A percentile compares a stretch with the other conserved stretches of the same genome.
phyloP scores from a whole-genome alignment of 208 protist species.

The Leishmania lainsoni region DNA sequence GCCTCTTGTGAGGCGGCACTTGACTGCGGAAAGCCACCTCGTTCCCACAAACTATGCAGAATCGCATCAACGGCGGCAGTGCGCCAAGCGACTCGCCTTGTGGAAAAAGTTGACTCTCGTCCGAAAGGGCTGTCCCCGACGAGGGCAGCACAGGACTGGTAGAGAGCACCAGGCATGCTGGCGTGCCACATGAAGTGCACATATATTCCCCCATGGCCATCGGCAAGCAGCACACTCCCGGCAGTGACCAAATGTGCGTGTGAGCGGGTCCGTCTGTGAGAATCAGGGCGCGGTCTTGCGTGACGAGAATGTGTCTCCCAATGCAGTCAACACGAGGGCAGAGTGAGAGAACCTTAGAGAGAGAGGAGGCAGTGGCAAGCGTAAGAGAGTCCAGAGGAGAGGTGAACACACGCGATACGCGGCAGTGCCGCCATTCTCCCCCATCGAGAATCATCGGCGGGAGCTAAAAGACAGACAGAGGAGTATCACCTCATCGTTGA shows the following conservation, averaged over 20 bases:
- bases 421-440: not conserved
- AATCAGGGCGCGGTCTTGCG: not conserved
- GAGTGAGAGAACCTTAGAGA: not conserved
- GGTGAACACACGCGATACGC: not conserved
- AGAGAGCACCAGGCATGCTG: slow-evolving; percentile 16
- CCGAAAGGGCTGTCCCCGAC: not conserved
- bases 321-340: not conserved
- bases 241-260: not conserved
- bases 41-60: slow-evolving; percentile 9
- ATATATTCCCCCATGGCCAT: not conserved
- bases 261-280: not conserved
- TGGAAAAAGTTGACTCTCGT: too few species aligned
- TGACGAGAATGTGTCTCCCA: not conserved
- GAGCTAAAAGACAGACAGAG: not conserved
- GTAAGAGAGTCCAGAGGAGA: not conserved
- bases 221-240: not conserved
- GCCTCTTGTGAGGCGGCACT: not conserved
- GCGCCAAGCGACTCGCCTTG: not conserved
- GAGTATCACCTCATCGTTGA: not conserved
- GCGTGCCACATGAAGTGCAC: slow-evolving; percentile 2
- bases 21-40: not conserved
- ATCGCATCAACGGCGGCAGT: not conserved
- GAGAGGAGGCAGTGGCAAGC: not conserved
- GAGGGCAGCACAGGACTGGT: not conserved
- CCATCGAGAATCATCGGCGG: not conserved